A percentile compares a stretch with the other conserved stretches of the same genome.
Evolutionary conservation across 1,139 yeast genomes (phyloP).

Genomic region (Taphrina deformans): DNA sequence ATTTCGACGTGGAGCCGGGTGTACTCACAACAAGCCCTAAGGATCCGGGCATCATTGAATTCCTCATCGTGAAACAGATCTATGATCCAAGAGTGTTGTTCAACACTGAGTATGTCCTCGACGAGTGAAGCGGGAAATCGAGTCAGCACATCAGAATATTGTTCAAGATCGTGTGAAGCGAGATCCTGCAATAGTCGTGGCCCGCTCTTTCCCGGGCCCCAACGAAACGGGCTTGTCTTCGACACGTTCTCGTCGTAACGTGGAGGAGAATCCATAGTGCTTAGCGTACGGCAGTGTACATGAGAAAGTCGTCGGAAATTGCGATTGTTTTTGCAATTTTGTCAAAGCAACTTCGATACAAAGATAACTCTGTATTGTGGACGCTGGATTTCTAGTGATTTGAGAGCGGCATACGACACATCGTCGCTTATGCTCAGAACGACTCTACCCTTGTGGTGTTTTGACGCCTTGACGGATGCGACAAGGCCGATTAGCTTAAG

Average conservation of each 20-base stretch:
- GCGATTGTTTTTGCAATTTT: too few species aligned
- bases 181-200: conserved; percentile 30
- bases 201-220: conserved; percentile 30
- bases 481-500: too few species aligned
- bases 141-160: neutral
- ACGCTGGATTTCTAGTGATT: too few species aligned
- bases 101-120: neutral
- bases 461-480: too few species aligned
- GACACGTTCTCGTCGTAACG: neutral
- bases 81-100: conserved; percentile 20
- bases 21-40: conserved; percentile 18
- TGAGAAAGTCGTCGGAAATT: too few species aligned
- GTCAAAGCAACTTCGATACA: too few species aligned
- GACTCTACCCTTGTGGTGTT: too few species aligned
- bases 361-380: too few species aligned
- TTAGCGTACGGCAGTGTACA: too few species aligned
- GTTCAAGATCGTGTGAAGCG: neutral
- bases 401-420: too few species aligned
- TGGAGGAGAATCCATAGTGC: conserved; percentile 2
- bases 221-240: neutral
- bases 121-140: conserved; percentile 20
- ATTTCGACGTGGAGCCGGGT: conserved; percentile 26
- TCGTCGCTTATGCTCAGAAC: too few species aligned
- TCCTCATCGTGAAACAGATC: conserved; percentile 15
- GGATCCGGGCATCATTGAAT: neutral